phyloP scores from a whole-genome alignment of 1,139 yeast species.

The Wickerhamomyces sp. region DNA sequence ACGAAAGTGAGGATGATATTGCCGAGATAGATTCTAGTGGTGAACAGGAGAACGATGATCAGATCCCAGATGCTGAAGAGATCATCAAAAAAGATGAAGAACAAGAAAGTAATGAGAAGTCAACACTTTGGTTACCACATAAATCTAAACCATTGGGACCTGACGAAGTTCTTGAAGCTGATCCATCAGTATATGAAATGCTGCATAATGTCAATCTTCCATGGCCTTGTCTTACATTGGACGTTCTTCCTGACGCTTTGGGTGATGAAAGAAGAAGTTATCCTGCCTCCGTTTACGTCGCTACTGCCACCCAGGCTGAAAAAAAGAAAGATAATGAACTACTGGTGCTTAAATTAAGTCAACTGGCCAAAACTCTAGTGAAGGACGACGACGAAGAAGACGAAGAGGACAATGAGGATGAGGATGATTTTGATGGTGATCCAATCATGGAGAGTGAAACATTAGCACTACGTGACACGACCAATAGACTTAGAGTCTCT shows the following conservation, averaged over 20 bases:
- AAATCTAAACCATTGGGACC: slow-evolving; percentile 87
- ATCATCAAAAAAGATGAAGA: slow-evolving; percentile 30
- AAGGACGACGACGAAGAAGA: slow-evolving; percentile 72
- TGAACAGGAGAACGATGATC: slow-evolving; percentile 55
- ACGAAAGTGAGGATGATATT: slow-evolving; percentile 88
- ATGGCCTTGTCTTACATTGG: slow-evolving; percentile 96
- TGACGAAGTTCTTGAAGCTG: slow-evolving; percentile 94
- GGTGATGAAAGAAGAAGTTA: slow-evolving; percentile 86
- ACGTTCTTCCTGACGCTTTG: slow-evolving; percentile 76
- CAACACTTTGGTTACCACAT: slow-evolving; percentile 74
- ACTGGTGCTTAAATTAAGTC: slow-evolving; percentile 75
- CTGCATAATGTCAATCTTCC: slow-evolving; percentile 89
- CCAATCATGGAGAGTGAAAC: slow-evolving; percentile 85
- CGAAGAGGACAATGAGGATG: slow-evolving; percentile 66
- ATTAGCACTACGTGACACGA: slow-evolving; percentile 72
- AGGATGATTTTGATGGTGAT: slow-evolving; percentile 63
- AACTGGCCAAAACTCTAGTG: slow-evolving; percentile 77
- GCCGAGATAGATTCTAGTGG: slow-evolving; percentile 70
- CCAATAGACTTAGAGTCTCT: slow-evolving; percentile 82
- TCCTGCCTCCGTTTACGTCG: slow-evolving; percentile 81
- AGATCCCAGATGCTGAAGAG: slow-evolving; percentile 31
- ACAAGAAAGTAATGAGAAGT: slow-evolving; percentile 25
- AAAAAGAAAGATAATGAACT: slow-evolving; percentile 84
- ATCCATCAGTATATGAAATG: slow-evolving; percentile 95
- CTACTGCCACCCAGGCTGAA: slow-evolving; percentile 94